Base-by-base conservation (phyloP, 345 rosid genomes). In the Toxicodendron radicans region DNA sequence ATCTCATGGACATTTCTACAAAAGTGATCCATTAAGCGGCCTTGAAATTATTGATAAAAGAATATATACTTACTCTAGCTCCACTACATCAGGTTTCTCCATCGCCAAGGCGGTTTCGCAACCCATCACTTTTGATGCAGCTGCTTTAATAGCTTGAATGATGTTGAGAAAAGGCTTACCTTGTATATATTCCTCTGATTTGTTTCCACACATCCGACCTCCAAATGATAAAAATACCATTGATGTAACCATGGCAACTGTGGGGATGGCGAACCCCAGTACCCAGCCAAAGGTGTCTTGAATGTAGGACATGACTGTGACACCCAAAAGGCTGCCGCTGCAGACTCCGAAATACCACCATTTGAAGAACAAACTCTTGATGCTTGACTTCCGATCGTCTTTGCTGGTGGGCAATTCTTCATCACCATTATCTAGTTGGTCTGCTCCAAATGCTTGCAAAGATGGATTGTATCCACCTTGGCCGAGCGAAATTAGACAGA, bases 211-310 rank as follows among this genome's bases (percentile, higher is more conserved):
- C 30, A 91, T 81, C 33, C 84, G 79, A 30, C 78, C 86, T 60
- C 99, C 97, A 73, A 83, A 85, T 1, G 82, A 74, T 70, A 95
- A 90, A 57, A 93, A 65, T 38, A 58, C 71, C 49, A 80, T 79
- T 0, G 97, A 86, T 30, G 83, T 10, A 66, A 87, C 68, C 99
- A 95, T 95, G 0, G 94, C 90, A 17, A 82, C 70, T 9, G 93
- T 85, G 13, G 97, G 98, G 41, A 95, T 88, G 24, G 97, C 92
- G 9, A 93, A 95, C 45, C 99, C 97, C 1, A 91, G 79, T 30
- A 89, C 93, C 99, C 99, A 95, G 58, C 99, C 97, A 35, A 88
- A 79, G 21, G 91, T 91, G 68, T 95, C 99, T 80, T 93, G 98
- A 48, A 93, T 83, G 79, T 89, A 95, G 58, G 98, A 89, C 94